Evolutionary conservation across 331 rosid species (phyloP).

Genomic region (Quercus lobata): DNA sequence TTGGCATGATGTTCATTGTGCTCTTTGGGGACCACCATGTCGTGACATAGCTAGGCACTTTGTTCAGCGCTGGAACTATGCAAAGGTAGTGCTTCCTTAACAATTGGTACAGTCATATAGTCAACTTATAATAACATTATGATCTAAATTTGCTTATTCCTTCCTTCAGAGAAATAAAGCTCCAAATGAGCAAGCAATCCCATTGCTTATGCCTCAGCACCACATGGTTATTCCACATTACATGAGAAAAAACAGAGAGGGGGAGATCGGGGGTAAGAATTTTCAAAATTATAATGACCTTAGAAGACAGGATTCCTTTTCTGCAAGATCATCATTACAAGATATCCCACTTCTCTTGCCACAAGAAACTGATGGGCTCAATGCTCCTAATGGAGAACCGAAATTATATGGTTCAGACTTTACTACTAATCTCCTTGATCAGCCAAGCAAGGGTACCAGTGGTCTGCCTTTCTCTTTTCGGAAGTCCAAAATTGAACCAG

Average conservation of each 20-base stretch:
- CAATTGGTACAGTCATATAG: slow-evolving; percentile 1
- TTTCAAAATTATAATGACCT: slow-evolving; percentile 23
- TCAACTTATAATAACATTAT: slow-evolving; percentile 12
- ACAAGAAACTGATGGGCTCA: slow-evolving; percentile 59
- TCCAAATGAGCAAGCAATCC: slow-evolving; percentile 89
- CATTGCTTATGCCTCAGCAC: slow-evolving; percentile 98
- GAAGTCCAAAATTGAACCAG: slow-evolving; percentile 57
- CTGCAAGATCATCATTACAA: slow-evolving; percentile 53
- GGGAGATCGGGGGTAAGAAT: slow-evolving; percentile 39
- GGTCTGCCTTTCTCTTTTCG: slow-evolving; percentile 69
- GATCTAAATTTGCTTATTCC: slow-evolving; percentile 16
- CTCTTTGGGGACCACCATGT: slow-evolving; percentile 99
- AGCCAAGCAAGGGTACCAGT: slow-evolving; percentile 35
- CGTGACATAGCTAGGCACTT: slow-evolving; percentile 98
- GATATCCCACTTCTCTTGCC: slow-evolving; percentile 94
- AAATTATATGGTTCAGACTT: slow-evolving; percentile 32
- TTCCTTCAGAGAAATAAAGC: slow-evolving; percentile 89
- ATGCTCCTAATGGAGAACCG: slow-evolving; percentile 40
- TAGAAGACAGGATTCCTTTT: slow-evolving; percentile 63
- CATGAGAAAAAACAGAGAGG: slow-evolving; percentile 62
- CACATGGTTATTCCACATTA: slow-evolving; percentile 99
- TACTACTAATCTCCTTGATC: slow-evolving; percentile 34
- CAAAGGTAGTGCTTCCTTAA: slow-evolving; percentile 56
- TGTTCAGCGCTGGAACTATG: slow-evolving; percentile 99
- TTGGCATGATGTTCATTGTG: slow-evolving; percentile 99